A percentile compares a stretch with the other conserved stretches of the same genome.
Evolutionary conservation across 163 green algal species (phyloP).

Genomic region (Coccomyxa subellipsoidea): DNA sequence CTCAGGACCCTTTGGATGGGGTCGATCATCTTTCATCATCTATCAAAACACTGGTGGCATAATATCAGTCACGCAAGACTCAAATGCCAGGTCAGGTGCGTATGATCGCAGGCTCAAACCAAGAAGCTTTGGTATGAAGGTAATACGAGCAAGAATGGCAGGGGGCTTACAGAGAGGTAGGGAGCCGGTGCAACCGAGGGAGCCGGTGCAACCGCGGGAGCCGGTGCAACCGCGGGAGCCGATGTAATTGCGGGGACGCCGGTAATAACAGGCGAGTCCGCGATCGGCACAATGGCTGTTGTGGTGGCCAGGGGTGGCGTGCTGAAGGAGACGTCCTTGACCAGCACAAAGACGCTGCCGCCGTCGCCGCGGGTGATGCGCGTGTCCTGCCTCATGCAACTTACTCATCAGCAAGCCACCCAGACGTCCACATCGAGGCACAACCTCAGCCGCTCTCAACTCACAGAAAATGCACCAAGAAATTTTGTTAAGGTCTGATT

Average conservation of each 20-base stretch:
- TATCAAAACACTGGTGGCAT: no score
- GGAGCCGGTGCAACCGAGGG: background rate
- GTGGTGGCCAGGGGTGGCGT: background rate
- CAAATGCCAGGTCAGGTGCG: no score
- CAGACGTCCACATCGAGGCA: no score
- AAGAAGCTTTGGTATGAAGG: no score
- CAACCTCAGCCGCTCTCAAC: no score
- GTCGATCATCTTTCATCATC: no score
- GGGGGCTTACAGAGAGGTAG: constrained; percentile 2
- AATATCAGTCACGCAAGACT: no score
- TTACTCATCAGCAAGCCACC: background rate
- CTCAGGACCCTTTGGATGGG: background rate
- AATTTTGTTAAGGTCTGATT: no score
- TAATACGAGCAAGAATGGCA: no score
- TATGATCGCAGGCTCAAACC: no score
- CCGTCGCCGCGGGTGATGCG: constrained; percentile 63
- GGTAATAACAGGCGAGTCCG: background rate
- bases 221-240: background rate
- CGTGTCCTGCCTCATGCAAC: constrained; percentile 33
- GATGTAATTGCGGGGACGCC: background rate
- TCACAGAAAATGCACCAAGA: no score
- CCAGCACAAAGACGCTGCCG: constrained; percentile 69
- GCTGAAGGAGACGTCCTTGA: constrained; percentile 36
- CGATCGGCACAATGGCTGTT: background rate
- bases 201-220: background rate